Conservation (phyloP, 345 rosid genomes). For the Carallia pectinifolia region DNA sequence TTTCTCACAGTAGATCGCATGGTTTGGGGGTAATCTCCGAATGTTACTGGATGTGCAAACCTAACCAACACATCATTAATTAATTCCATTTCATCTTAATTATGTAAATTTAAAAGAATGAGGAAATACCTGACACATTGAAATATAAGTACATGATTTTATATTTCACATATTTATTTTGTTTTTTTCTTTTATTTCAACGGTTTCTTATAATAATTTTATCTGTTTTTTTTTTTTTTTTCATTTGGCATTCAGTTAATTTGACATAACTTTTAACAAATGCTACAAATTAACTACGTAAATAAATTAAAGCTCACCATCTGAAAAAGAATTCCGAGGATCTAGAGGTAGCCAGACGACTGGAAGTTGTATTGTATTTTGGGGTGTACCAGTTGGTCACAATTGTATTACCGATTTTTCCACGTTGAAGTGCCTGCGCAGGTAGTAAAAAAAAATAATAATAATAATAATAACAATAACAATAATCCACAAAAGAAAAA, state of each 20-base stretch:
- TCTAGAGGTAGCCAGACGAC: conserved; percentile 28
- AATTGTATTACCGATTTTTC: conserved; percentile 31
- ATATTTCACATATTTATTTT: too few relatives aligned
- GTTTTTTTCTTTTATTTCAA: too few relatives aligned
- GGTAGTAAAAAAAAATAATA: neutral
- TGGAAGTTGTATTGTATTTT: conserved; percentile 23
- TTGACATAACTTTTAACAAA: too few relatives aligned
- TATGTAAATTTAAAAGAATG: too few relatives aligned
- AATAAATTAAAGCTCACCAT: conserved; percentile 22
- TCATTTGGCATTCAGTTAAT: too few relatives aligned
- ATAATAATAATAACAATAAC: too few relatives aligned
- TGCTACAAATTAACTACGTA: neutral
- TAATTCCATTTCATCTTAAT: too few relatives aligned
- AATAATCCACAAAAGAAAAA: too few relatives aligned
- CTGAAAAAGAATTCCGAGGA: conserved; percentile 46
- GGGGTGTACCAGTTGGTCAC: conserved; percentile 33
- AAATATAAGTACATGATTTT: too few relatives aligned
- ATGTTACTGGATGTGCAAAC: conserved; percentile 17
- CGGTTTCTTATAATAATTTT: too few relatives aligned
- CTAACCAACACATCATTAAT: neutral
- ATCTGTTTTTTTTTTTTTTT: too few relatives aligned
- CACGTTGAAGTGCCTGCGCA: conserved; percentile 26
- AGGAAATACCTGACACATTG: too few relatives aligned
- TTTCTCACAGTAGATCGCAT: conserved; percentile 18
- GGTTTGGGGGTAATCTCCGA: conserved; percentile 20